phyloP scores from a whole-genome alignment of 495 filamentous ascomycete genomes.

The Podospora didyma region DNA sequence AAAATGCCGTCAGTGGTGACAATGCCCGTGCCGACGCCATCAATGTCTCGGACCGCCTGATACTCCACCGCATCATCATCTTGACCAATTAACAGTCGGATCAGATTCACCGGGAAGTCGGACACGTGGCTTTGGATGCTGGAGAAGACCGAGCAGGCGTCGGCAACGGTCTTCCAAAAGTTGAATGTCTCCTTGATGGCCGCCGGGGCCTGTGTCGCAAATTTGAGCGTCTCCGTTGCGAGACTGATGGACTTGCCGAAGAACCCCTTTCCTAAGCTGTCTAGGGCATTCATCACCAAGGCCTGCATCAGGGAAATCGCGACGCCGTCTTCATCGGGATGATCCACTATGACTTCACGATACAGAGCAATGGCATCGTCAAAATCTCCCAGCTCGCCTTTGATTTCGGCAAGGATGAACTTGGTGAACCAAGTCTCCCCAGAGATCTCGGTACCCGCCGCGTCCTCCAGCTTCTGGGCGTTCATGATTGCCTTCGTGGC shows the following conservation, averaged over 20 bases:
- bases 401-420: conserved; percentile 96
- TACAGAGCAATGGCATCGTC: conserved; percentile 78
- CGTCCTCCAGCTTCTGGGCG: conserved; percentile 65
- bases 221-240: conserved; percentile 41
- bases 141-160: conserved; percentile 79
- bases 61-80: conserved; percentile 52
- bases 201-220: conserved; percentile 31
- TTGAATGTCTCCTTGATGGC: conserved; percentile 70
- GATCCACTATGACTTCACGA: conserved; percentile 58
- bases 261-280: conserved; percentile 71
- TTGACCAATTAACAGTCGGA: conserved; percentile 52
- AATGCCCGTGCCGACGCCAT: conserved; percentile 57
- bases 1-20: conserved; percentile 39
- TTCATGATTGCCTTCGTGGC: conserved; percentile 87
- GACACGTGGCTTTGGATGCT: conserved; percentile 62
- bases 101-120: conserved; percentile 52
- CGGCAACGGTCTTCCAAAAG: conserved; percentile 90
- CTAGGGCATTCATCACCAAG: conserved; percentile 73
- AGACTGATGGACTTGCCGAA: conserved; percentile 74
- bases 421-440: conserved; percentile 85
- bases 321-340: conserved; percentile 77
- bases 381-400: conserved; percentile 84
- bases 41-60: conserved; percentile 62
- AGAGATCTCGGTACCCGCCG: conserved; percentile 34
- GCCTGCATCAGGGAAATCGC: conserved; percentile 83